Evolutionary conservation across 2,329 filamentous ascomycete genomes (phyloP), one percentile per base, ranked within the genome.

Genomic region (Fusarium ramigenum): DNA sequence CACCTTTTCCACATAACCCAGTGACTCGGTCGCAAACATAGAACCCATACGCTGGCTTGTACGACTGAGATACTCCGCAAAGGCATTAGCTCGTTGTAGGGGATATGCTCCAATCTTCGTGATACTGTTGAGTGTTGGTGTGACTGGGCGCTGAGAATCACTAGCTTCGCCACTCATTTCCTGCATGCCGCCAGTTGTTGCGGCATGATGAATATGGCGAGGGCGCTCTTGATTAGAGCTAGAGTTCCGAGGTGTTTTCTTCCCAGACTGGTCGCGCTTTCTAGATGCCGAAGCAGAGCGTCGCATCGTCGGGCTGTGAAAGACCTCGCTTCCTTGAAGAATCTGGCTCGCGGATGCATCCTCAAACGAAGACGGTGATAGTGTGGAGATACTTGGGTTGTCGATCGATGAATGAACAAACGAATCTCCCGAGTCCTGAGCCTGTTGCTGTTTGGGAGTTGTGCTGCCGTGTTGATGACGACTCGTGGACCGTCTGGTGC

Each of bases 1-100:
- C 1, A 98, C 95, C 81, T 98, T 98, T 79, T 97, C 95, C 37
- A 97, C 92, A 79, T 98, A 98, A 4, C 94, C 95, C 91, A 97
- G 97, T 1, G 96, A 97, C 80, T 98, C 95, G 1, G 92, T 94
- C 11, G 96, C 93, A 50, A 98, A 84, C 14, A 97, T 84, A 34
- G 87, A 93, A 68, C 93, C 94, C 91, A 98, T 93, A 39, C 91
- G 90, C 75, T 93, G 93, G 28, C 94, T 92, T 28, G 93, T 91
- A 63, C 88, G 92, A 78, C 93, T 93, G 58, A 98, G 85, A 79
- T 95, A 97, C 52, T 92, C 93, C 14, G 95, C 94, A 79, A 97
- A 89, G 4, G 92, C 92, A 15, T 93, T 93, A 2, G 95, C 96
- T 68, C 93, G 91, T 81, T 97, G 94, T 8, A 97, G 84, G 3